These are phyloP conservation scores for Ophiostoma ips DNA, from an alignment of 2,329 filamentous ascomycete genomes.

Conservation along the genomic window DNA sequence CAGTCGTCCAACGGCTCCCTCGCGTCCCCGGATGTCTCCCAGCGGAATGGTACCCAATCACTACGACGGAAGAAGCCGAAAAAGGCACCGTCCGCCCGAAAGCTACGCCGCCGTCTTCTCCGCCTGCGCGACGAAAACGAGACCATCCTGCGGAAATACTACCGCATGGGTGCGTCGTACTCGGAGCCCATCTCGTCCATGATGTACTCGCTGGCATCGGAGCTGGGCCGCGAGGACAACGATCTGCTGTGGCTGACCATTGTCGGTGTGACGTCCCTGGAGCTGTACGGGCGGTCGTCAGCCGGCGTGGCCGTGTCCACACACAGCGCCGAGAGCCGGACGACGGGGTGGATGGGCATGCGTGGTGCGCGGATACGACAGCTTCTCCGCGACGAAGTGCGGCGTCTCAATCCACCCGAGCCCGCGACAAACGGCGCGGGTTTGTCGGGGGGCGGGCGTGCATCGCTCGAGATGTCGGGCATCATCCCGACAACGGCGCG, in stretches of 20 bases:
- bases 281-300: constrained; percentile 77
- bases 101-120: constrained; percentile 58
- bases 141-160: constrained; percentile 63
- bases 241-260: constrained; percentile 91
- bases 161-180: constrained; percentile 75
- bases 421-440: constrained; percentile 18
- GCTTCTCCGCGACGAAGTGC: constrained; percentile 81
- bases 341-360: constrained; percentile 65
- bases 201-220: constrained; percentile 86
- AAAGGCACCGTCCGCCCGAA: constrained; percentile 49
- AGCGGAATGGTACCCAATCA: constrained; percentile 25
- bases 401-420: constrained; percentile 75
- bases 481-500: constrained; percentile 79
- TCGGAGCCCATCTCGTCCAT: constrained; percentile 91
- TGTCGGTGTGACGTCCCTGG: constrained; percentile 86
- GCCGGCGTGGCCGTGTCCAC: constrained; percentile 57
- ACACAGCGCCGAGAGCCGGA: constrained; percentile 34
- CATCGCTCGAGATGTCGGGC: constrained; percentile 52
- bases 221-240: constrained; percentile 91
- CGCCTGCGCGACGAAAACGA: constrained; percentile 68
- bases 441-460: neutral
- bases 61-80: constrained; percentile 15
- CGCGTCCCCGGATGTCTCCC: constrained; percentile 43
- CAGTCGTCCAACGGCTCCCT: constrained; percentile 33
- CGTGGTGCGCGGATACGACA: constrained; percentile 74